Evolutionary conservation across 2,329 filamentous ascomycete species (phyloP).

Genomic region (Phialophora chinensis): DNA sequence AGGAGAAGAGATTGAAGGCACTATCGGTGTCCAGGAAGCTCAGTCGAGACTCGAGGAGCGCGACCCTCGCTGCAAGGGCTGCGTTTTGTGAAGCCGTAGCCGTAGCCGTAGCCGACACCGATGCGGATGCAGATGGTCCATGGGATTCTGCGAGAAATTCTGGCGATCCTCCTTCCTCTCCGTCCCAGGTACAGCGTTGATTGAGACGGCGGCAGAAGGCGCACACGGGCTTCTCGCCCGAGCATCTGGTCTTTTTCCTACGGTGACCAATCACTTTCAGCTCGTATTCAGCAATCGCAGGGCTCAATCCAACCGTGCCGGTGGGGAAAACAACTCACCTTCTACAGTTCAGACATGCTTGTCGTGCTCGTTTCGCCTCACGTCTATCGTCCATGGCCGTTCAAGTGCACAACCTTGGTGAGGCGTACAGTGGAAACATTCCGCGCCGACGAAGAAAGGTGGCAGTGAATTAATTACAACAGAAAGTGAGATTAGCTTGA

Average conservation of each 20-base stretch:
- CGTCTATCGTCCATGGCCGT: constrained; percentile 21
- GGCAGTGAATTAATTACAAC: background rate
- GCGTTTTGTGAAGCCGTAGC: constrained; percentile 11
- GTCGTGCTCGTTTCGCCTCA: constrained; percentile 25
- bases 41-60: constrained; percentile 23
- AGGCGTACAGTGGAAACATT: background rate
- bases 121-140: background rate
- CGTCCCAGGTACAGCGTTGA: constrained; percentile 26
- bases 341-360: constrained; percentile 27
- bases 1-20: constrained; percentile 15
- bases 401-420: background rate
- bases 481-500: background rate
- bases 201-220: constrained; percentile 43
- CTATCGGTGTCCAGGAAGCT: constrained; percentile 21
- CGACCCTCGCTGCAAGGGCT: constrained; percentile 23
- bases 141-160: constrained; percentile 3
- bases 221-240: constrained; percentile 44
- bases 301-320: background rate
- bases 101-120: background rate
- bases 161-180: constrained; percentile 10
- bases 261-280: background rate
- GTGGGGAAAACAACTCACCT: background rate
- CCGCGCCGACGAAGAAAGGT: background rate
- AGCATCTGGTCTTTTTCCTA: constrained; percentile 45
- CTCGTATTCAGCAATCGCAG: background rate